Evolutionary conservation across 371 early-diverging fungal species (phyloP), one percentile per base, ranked within the genome.

Genomic region (Blakeslea trispora): DNA sequence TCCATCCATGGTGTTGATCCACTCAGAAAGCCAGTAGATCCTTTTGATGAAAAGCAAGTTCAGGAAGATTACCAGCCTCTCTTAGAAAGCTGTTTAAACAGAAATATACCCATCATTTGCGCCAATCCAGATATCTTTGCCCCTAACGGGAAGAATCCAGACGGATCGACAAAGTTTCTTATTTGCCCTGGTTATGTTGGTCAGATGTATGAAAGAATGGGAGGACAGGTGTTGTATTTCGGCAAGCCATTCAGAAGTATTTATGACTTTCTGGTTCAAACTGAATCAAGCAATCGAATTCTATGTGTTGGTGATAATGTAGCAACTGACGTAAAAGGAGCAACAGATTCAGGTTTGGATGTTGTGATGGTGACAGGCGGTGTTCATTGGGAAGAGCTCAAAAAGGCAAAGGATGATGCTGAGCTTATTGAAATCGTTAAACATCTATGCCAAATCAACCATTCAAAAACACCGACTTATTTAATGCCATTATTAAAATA

Each of bases 341-440:
- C 78, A 1, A 55, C 57, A 6, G 53, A 66, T 22, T 65, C 64
- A 4, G 73, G 69, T 5, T 47, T 72, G 18, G 78, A 78, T 53
- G 69, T 72, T 1, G 68, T 74, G 53, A 54, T 81, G 69, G 65
- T 83, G 3, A 50, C 77, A 10, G 81, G 78, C 14, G 84, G 81
- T 32, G 77, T 83, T 0, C 84, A 83, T 54, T 57, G 54, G 45
- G 50, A 61, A 47, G 63, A 57, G 14, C 28, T 70, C 8, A 53
- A 52, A 14, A 35, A 34, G 23, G 51, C 54, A 1, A 56, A 47
- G 7, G 31, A 64, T 34, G 57, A 61, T 5, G 62, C 61, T 3
- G 58, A 55, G 39, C 21, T 64, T 21, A 57, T 53, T n/a, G 5
- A 24, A 3, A 32, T 40, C 18, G 63, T 71, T 1, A 59, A 43